phyloP scores from a whole-genome alignment of 1,139 yeast species.

The Scheffersomyces illinoinensis region DNA sequence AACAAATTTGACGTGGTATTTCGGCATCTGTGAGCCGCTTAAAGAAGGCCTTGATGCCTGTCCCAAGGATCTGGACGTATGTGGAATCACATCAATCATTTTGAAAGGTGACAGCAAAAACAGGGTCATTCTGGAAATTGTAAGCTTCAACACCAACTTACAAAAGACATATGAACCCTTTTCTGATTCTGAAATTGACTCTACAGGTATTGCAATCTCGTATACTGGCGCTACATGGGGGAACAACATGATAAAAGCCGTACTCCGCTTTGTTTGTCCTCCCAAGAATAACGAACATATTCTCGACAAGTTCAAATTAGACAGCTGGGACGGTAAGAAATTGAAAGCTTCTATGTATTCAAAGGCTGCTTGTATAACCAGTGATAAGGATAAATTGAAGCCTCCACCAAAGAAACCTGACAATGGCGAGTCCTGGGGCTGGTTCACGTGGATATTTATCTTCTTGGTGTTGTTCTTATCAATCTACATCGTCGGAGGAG shows the following conservation, averaged over 20 bases:
- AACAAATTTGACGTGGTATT: conserved; percentile 62
- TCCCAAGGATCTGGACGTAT: conserved; percentile 67
- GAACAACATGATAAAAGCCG: conserved; percentile 49
- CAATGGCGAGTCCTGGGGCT: conserved; percentile 62
- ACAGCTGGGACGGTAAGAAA: conserved; percentile 32
- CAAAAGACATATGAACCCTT: conserved; percentile 29
- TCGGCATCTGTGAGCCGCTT: conserved; percentile 66
- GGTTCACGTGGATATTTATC: conserved; percentile 75
- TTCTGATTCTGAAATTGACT: conserved; percentile 13
- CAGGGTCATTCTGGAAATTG: conserved; percentile 52
- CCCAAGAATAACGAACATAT: conserved; percentile 31
- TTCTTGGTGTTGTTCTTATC: conserved; percentile 68
- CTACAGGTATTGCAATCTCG: conserved; percentile 44
- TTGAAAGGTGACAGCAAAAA: conserved; percentile 41
- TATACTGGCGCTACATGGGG: conserved; percentile 78
- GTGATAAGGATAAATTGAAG: conserved; percentile 22
- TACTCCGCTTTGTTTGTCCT: conserved; percentile 54
- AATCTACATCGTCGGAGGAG: conserved; percentile 73
- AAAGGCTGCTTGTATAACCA: conserved; percentile 41
- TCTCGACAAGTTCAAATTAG: conserved; percentile 25
- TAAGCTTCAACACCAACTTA: conserved; percentile 45
- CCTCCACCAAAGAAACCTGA: conserved; percentile 21
- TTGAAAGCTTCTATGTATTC: conserved; percentile 29
- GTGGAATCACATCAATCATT: conserved; percentile 59
- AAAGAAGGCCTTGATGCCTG: conserved; percentile 48